Evolutionary conservation across 2,329 filamentous ascomycete genomes (phyloP), one percentile per base, ranked within the genome.

Genomic region (Colletotrichum magnum): DNA sequence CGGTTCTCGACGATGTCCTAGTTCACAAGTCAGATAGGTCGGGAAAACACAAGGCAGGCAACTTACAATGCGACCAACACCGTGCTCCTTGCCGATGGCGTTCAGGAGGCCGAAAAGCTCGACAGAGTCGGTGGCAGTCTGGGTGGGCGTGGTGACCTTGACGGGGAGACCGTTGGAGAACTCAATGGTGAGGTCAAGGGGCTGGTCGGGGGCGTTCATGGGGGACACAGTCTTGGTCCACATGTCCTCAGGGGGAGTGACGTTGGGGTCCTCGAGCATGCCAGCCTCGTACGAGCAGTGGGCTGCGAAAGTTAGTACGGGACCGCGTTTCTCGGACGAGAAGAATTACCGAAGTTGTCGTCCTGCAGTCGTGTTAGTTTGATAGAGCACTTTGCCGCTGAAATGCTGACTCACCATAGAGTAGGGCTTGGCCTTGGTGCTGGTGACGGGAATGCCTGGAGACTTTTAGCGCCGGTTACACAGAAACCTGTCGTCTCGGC

Each of bases 251-350:
- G 91, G 90, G 50, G 91, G 86, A 68, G 88, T 87, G 69, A 84
- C 80, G 73, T 85, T 76, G n/a, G 84, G 82, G 65, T 87, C 85
- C 79, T 92, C 90, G 53, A 92, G 85, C 71, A 90, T 91, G 76
- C 90, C 89, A 50, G 63, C 64, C 85, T 97, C 94, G 80, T 96
- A 97, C 70, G 84, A 87, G 85, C 90, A 93, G 82, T 95, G 93
- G 64, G 90, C 32, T 36, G 32, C 7, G 1, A 10, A 36, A 10
- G 32, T 36, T 10, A 36, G 10, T 10, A 36, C 9, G 9, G 9
- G 9, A 10, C 2, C 9, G 10, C 9, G 2, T 36, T 36, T 36
- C 32, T 36, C 10, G 2, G 32, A 10, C 32, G 9, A 36, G 7
- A 36, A 10, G 10, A 36, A 36, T 10, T 36, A 36, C 32, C 92